These are phyloP conservation scores for Penicillium olsonii DNA, from an alignment of 2,329 filamentous ascomycete species.

Conservation along the genomic window DNA sequence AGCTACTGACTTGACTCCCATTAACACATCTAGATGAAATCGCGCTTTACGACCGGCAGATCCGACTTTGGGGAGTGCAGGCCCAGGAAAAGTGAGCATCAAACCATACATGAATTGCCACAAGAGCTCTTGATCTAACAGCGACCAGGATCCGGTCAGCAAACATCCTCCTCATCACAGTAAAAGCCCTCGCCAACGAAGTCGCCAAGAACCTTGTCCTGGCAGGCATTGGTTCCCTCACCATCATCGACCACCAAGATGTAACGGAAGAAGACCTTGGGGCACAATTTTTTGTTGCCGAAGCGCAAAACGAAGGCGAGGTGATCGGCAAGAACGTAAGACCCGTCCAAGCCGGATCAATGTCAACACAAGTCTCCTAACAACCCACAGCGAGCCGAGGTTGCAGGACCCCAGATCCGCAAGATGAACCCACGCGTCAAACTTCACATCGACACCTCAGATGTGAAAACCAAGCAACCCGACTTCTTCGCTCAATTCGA, in stretches of 20 bases:
- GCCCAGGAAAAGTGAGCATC: constrained; percentile 73
- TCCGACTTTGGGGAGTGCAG: constrained; percentile 93
- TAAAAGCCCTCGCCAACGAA: constrained; percentile 87
- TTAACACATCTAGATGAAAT: constrained; percentile 71
- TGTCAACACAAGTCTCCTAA: constrained; percentile 12
- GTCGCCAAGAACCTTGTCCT: constrained; percentile 97
- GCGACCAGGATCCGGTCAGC: constrained; percentile 75
- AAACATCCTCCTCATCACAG: constrained; percentile 83
- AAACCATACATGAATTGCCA: neutral
- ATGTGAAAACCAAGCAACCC: constrained; percentile 67
- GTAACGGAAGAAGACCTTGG: constrained; percentile 80
- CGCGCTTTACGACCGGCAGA: constrained; percentile 94
- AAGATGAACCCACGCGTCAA: constrained; percentile 87
- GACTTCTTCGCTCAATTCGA: constrained; percentile 80
- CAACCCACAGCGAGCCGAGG: constrained; percentile 68
- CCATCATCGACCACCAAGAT: constrained; percentile 75
- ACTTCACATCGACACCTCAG: constrained; percentile 68
- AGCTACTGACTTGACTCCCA: neutral
- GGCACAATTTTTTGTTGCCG: constrained; percentile 77
- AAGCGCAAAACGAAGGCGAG: constrained; percentile 50
- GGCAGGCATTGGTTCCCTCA: constrained; percentile 86
- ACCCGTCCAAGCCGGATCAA: neutral
- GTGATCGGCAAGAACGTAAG: constrained; percentile 66
- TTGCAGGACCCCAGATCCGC: constrained; percentile 73
- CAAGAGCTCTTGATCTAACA: neutral